Percentiles rank a stretch among this genome's conserved stretches.
Evolutionary conservation across 2,329 filamentous ascomycete genomes (phyloP).

Genomic region (Cytospora paraplurivora): DNA sequence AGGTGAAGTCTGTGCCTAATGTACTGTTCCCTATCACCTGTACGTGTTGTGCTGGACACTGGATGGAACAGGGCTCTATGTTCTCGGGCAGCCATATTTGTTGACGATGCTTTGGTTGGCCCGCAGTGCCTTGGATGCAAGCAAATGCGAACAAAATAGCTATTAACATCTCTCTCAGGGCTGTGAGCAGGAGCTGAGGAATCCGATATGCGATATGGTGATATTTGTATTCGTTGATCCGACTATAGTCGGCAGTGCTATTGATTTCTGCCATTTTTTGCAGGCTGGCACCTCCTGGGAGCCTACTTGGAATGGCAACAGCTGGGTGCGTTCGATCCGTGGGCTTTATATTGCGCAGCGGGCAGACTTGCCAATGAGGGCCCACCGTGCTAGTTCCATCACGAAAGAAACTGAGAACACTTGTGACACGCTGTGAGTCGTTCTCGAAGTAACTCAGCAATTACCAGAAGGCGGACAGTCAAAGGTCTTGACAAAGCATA

Average conservation of each 20-base stretch:
- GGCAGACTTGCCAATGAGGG: neutral
- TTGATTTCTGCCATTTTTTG: neutral
- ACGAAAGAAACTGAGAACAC: neutral
- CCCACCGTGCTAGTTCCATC: neutral
- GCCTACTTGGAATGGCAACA: neutral
- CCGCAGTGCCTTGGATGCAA: neutral
- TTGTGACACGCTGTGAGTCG: constrained; percentile 4
- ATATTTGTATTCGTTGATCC: neutral
- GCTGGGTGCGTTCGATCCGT: neutral
- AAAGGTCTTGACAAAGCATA: neutral
- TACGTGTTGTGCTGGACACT: constrained; percentile 17
- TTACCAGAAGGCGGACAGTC: neutral
- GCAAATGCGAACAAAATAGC: neutral
- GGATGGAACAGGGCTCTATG: constrained; percentile 9
- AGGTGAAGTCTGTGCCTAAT: neutral
- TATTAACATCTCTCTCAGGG: neutral
- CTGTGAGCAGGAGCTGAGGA: neutral
- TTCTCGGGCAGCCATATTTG: constrained; percentile 8
- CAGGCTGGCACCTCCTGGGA: neutral
- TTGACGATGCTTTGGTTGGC: constrained; percentile 1
- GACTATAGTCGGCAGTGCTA: neutral
- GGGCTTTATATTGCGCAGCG: neutral
- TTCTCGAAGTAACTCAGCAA: neutral
- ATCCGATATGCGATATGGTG: too few relatives aligned
- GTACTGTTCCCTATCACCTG: constrained; percentile 17